Conservation (phyloP, 371 early-diverging fungal genomes). For the Catenaria anguillulae region DNA sequence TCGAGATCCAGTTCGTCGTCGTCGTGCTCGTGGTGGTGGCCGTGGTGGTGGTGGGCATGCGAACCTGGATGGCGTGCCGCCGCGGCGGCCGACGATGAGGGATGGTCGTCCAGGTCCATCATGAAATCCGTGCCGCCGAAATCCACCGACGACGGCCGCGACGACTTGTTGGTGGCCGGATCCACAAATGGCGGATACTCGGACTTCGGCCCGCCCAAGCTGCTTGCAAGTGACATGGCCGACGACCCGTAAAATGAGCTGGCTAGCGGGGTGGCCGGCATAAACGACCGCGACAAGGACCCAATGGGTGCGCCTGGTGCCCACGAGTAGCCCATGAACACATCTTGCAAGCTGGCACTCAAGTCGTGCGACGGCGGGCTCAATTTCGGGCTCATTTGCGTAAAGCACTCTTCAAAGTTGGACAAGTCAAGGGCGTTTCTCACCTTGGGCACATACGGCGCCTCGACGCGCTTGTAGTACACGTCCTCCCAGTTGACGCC, state of each 20-base stretch:
- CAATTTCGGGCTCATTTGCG: slow-evolving; percentile 36
- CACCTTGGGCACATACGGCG: slow-evolving; percentile 36
- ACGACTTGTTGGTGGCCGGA: no score
- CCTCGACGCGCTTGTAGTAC: slow-evolving; percentile 30
- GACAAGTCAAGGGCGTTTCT: slow-evolving; percentile 30
- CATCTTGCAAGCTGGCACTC: slow-evolving; percentile 2
- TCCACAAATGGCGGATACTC: no score
- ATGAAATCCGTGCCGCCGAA: no score
- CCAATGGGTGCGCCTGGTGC: neutral
- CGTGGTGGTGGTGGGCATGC: neutral
- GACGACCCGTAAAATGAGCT: neutral
- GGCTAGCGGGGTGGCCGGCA: neutral
- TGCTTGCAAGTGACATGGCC: neutral
- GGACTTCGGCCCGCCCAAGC: no score
- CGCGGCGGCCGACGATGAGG: no score
- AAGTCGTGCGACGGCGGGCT: slow-evolving; percentile 7
- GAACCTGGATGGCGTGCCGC: no score
- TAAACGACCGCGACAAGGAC: neutral
- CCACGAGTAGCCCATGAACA: slow-evolving; percentile 8
- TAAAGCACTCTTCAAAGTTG: slow-evolving; percentile 49
- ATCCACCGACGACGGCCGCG: no score
- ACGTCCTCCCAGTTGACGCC: slow-evolving; percentile 54
- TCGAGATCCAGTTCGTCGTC: neutral
- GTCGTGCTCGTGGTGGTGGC: no score
- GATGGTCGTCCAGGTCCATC: neutral